Evolutionary conservation across 139 green algal genomes (phyloP), one percentile per base, ranked within the genome.

Genomic region (Ulvella scutata): DNA sequence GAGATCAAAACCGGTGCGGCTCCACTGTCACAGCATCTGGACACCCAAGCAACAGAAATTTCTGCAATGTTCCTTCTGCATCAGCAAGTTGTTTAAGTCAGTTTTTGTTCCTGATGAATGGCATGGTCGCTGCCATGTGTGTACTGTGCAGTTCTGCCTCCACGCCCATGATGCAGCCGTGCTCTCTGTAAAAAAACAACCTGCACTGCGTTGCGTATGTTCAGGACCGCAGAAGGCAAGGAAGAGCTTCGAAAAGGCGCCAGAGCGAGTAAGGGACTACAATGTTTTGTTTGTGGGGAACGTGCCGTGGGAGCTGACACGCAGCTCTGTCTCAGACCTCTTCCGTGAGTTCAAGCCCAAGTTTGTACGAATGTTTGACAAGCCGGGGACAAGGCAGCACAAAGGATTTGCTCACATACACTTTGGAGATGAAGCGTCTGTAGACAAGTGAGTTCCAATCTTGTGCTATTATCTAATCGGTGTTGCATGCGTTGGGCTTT

Each of bases 331-430:
- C 29, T 21, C 38, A 35, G 59, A 74, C 72, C 51, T 93, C 62
- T 94, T 96, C 77, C 44, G 78, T 10, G 83, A 79, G n/a, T 89
- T 75, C 73, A 74, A 77, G 7, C 82, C 86, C 3, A 43, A 78
- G 31, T 38, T 61, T 28, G 62, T 92, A 4, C 83, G 88, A 2
- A 74, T 96, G 61, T 90, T 96, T 81, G 95, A 83, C 3, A 89
- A 97, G 80, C 87, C 89, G 73, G 79, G 82, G 43, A 90, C 86
- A 0, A 89, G 89, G 29, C 77, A 77, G 75, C 86, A 82, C 72
- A 92, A 91, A 76, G 91, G 91, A 60, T 96, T 88, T 79, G 91
- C 91, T 0, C 91, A 97, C 82, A 84, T 96, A 40, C 91, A 96
- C 81, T 97, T 97, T 75, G 72, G 29, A 43, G 81, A 86, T 72